These are phyloP conservation scores for Tolypocladium nubicola DNA, from an alignment of 2,329 filamentous ascomycete species.

Conservation along the genomic window DNA sequence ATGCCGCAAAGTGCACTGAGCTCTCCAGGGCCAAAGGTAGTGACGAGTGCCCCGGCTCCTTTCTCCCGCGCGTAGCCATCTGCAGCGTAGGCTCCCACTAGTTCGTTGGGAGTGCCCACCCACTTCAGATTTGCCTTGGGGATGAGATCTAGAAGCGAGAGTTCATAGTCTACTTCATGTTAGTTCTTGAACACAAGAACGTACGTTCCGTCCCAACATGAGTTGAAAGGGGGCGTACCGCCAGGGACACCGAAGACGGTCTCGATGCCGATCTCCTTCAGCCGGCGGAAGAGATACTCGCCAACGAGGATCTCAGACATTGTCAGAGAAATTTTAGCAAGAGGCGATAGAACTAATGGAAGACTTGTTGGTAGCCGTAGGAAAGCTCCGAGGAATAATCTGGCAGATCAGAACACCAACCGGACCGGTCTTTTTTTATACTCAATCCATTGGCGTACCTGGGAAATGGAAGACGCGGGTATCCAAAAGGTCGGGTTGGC, in stretches of 20 bases:
- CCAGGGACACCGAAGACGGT: constrained; percentile 42
- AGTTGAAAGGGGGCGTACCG: constrained; percentile 4
- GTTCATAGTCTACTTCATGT: constrained; percentile 19
- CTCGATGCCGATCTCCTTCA: constrained; percentile 46
- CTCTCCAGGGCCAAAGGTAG: constrained; percentile 50
- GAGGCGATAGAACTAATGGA: background rate
- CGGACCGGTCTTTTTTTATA: background rate
- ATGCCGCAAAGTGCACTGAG: constrained; percentile 9
- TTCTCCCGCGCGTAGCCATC: constrained; percentile 48
- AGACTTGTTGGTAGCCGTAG: background rate
- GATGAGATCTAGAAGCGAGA: constrained; percentile 25
- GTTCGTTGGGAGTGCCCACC: constrained; percentile 46
- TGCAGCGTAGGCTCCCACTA: constrained; percentile 46
- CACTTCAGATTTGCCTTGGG: constrained; percentile 24
- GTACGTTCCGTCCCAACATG: background rate
- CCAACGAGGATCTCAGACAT: constrained; percentile 1
- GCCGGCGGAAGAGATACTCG: constrained; percentile 46
- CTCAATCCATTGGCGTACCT: too few species aligned
- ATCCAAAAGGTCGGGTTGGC: background rate
- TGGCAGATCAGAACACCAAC: background rate
- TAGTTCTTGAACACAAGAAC: background rate
- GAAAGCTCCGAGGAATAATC: background rate
- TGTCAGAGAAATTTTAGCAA: background rate
- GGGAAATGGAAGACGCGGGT: background rate
- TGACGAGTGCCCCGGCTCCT: constrained; percentile 37